A percentile compares a stretch with the other conserved stretches of the same genome.
Evolutionary conservation across 106 monocot species (phyloP).

Genomic region (Amphibolis antarctica): DNA sequence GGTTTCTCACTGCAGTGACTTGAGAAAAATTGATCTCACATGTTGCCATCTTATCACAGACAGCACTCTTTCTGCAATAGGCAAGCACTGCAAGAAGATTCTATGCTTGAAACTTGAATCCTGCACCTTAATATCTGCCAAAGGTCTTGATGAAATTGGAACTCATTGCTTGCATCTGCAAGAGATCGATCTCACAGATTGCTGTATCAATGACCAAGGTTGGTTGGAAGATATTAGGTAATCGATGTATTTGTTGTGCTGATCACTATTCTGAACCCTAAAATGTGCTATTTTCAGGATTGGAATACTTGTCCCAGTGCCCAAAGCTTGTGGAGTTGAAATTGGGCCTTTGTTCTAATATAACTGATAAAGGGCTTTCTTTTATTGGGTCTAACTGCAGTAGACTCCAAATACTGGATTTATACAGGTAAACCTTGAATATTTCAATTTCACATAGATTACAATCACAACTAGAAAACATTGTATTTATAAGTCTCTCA

Average conservation of each 20-base stretch:
- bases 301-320: constrained; percentile 52
- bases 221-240: background rate
- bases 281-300: constrained; percentile 28
- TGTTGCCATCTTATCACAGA: constrained; percentile 70
- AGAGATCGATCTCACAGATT: constrained; percentile 89
- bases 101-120: constrained; percentile 53
- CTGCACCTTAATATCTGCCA: constrained; percentile 51
- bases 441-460: background rate
- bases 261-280: background rate
- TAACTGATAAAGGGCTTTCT: constrained; percentile 50
- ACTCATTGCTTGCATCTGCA: constrained; percentile 32
- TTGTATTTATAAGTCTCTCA: no score
- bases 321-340: constrained; percentile 49
- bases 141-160: constrained; percentile 47
- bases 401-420: constrained; percentile 61
- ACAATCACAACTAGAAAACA: no score
- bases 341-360: constrained; percentile 51
- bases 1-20: constrained; percentile 24
- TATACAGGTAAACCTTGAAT: constrained; percentile 50
- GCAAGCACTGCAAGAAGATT: constrained; percentile 36
- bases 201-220: constrained; percentile 53
- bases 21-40: constrained; percentile 59
- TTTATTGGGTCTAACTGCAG: constrained; percentile 51
- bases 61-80: constrained; percentile 34
- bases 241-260: background rate